Conservation (phyloP, 75 land plant species). For the Picea glauca region DNA sequence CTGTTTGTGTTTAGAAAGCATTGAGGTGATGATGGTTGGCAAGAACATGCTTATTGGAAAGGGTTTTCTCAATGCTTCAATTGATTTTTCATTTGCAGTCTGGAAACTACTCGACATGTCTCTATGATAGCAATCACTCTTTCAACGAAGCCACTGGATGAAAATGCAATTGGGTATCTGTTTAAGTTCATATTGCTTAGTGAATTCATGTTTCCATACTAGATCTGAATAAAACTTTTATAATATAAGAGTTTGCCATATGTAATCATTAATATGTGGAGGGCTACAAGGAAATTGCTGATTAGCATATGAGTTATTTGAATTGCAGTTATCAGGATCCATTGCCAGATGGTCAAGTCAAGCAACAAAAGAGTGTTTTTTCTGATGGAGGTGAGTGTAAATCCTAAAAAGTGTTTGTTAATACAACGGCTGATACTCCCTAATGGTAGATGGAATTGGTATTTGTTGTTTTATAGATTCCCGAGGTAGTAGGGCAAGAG, state of each 20-base stretch:
- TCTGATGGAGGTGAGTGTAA: neutral
- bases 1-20: neutral
- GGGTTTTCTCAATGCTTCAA: neutral
- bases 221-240: too few species aligned
- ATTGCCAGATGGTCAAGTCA: neutral
- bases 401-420: neutral
- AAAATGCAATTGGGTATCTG: conserved; percentile 21
- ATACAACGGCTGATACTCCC: neutral
- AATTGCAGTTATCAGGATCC: neutral
- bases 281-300: neutral
- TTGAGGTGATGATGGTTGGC: neutral
- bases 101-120: conserved; percentile 31
- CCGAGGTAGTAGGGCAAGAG: neutral
- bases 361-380: neutral
- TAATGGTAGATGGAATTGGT: neutral
- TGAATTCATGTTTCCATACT: neutral
- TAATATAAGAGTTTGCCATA: neutral
- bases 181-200: neutral
- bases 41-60: neutral
- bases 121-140: conserved; percentile 40
- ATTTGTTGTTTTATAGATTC: neutral
- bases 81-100: conserved; percentile 11
- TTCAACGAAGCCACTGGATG: conserved; percentile 42
- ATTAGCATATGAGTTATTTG: neutral
- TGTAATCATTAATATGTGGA: neutral